Evolutionary conservation across 306 rosid genomes (phyloP), one percentile per base, ranked within the genome.

Genomic region (Trifolium dubium): DNA sequence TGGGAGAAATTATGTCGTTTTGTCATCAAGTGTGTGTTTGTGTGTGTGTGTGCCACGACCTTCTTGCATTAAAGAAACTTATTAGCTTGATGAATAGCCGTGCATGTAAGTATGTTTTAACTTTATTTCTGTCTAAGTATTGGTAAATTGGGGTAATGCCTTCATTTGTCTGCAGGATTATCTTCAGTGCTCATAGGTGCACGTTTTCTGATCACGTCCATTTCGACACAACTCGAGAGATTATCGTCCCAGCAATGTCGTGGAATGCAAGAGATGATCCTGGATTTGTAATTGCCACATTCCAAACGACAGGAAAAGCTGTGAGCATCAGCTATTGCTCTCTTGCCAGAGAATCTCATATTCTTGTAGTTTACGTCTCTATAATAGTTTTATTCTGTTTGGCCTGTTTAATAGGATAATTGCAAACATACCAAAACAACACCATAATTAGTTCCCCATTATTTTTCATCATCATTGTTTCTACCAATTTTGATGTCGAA

Each of bases 261-360:
- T 89, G 95, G 91, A 82, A 80, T 73, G 85, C 90, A 34, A 84
- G 86, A 80, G 90, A 82, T 68, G 89, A 87, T 78, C 95, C 92
- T 76, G 92, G 89, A 53, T 89, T 89, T 85, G 85, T 89, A 41
- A 51, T 85, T 80, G 92, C 92, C 65, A 78, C 80, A 58, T 89
- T 89, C 76, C 85, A 76, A 70, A 74, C 77, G 80, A 77, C 80
- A 69, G 84, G 80, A 68, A 83, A 76, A 72, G 80, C 78, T 63
- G 86, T 82, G 71, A 82, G 79, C 74, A 82, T 89, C 71, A 82
- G 87, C 78, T 82, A 87, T 59, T 89, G 95, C 79, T 81, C 90
- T 46, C 85, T 89, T n/a, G 86, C 90, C 10, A 78, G 90, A 74
- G 86, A 89, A 77, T 87, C 95, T 73, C 82, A 85, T 49, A 71